Percentiles rank a stretch among this genome's conserved stretches.
These are phyloP conservation scores for Rhynchospora breviuscula DNA, from an alignment of 176 grass and related monocot species.

Conservation along the genomic window DNA sequence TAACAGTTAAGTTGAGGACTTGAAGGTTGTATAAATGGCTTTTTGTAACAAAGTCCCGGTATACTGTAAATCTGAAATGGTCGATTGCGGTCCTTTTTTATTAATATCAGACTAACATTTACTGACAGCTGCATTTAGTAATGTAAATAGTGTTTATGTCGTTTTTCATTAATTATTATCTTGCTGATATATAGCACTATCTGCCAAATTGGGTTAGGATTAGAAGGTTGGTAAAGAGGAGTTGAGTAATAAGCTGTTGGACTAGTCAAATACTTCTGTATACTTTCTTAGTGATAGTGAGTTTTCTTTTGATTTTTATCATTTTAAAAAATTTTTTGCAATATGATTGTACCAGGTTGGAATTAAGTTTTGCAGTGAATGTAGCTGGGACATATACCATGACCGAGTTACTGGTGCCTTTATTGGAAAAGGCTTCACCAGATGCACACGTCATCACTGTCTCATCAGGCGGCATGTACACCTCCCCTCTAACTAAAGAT, in stretches of 20 bases:
- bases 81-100: not conserved
- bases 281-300: not conserved
- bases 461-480: constrained; percentile 88
- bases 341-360: constrained; percentile 36
- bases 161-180: not conserved
- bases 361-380: constrained; percentile 90
- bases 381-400: constrained; percentile 76
- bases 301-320: not conserved
- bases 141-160: not conserved
- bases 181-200: not conserved
- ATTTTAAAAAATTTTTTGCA: not conserved
- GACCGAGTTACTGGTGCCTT: constrained; percentile 65
- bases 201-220: not conserved
- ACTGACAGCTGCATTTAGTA: not conserved
- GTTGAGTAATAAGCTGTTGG: not conserved
- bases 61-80: not conserved
- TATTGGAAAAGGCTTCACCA: constrained; percentile 73
- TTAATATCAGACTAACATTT: not conserved
- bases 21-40: not conserved
- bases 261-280: not conserved
- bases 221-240: not conserved
- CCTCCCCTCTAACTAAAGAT: constrained; percentile 56
- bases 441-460: constrained; percentile 83
- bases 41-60: not conserved
- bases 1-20: not conserved